Conservation (phyloP, 192 early-diverging fungal species). For the Allomyces arbusculus region DNA sequence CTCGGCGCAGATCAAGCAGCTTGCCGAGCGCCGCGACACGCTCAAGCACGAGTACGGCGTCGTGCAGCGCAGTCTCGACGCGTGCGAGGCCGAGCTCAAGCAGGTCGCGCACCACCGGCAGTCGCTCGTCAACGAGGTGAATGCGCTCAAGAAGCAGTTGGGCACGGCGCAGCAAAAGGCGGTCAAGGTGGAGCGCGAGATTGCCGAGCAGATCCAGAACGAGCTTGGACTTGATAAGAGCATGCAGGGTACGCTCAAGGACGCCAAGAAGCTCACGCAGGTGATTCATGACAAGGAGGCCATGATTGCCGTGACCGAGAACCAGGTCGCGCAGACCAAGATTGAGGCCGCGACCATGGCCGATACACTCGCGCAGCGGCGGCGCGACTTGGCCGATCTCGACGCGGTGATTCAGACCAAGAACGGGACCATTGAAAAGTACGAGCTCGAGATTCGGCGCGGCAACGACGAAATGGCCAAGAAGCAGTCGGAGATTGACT, state of each 20-base stretch:
- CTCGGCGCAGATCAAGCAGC: conserved; percentile 19
- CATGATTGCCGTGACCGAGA: conserved; percentile 24
- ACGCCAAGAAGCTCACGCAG: conserved; percentile 19
- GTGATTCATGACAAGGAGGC: conserved; percentile 34
- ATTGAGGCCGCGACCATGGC: conserved; percentile 21
- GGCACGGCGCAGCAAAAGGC: neutral
- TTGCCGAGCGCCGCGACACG: conserved; percentile 23
- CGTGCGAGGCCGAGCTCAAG: neutral
- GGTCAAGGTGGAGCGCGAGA: conserved; percentile 22
- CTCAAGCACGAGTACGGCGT: conserved; percentile 23
- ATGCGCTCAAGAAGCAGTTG: neutral
- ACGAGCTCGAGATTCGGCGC: conserved; percentile 34
- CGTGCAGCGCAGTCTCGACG: neutral
- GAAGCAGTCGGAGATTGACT: conserved; percentile 35
- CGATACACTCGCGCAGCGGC: conserved; percentile 12
- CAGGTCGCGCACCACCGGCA: neutral
- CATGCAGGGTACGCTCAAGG: conserved; percentile 14
- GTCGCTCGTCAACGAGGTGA: neutral
- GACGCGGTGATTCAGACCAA: conserved; percentile 23
- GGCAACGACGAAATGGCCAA: conserved; percentile 36
- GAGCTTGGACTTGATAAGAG: conserved; percentile 34
- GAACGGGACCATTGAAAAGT: conserved; percentile 35
- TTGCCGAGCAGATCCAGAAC: conserved; percentile 29
- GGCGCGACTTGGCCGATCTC: conserved; percentile 12
- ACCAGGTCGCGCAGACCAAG: conserved; percentile 24